Evolutionary conservation across 352 stramenopile species (phyloP), one percentile per base, ranked within the genome.

Genomic region (Phytophthora macrochlamydospora): DNA sequence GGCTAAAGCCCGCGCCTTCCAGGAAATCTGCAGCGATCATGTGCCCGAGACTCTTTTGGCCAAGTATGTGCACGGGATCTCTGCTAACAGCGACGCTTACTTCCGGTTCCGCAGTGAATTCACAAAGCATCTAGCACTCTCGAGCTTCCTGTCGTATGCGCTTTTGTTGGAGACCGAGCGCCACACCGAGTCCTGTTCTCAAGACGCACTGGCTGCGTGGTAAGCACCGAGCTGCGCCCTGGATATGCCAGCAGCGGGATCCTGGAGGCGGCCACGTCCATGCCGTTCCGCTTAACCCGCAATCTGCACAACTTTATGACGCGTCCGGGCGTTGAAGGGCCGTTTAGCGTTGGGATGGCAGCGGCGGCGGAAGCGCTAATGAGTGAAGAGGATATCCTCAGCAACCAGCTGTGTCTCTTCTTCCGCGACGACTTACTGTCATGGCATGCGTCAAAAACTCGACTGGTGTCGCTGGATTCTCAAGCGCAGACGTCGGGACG

Each of bases 291-390:
- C 8, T 71, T 97, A 14, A 97, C 91, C 38, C 89, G 89, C 6
- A 97, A 97, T 56, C 61, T 97, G 56, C 81, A 92, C 71, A 93
- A 89, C 65, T 95, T 97, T 63, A 80, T 97, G 49, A 97, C 90
- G 29, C 77, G 81, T 1, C 73, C 83, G 0, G 91, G 91, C 12
- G 88, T 97, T 1, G 82, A 97, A 24, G 91, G 91, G 0, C 83
- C 87, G 11, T 96, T 97, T 71, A 91, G 85, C 46, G 79, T 95
- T 28, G 75, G 83, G 6, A 96, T 97, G 83, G 72, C 81, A 7
- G 87, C 89, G 7, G 84, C 85, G 4, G 90, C 89, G 2, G 86
- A 95, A 68, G 89, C 89, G 33, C 71, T 96, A 24, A 83, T 92
- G 76, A 86, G 80, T 62, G 87, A 96, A 56, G 81, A 93, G 52